Evolutionary conservation across 257 asterid species (phyloP), one percentile per base, ranked within the genome.

Genomic region (Lithospermum erythrorhizon): DNA sequence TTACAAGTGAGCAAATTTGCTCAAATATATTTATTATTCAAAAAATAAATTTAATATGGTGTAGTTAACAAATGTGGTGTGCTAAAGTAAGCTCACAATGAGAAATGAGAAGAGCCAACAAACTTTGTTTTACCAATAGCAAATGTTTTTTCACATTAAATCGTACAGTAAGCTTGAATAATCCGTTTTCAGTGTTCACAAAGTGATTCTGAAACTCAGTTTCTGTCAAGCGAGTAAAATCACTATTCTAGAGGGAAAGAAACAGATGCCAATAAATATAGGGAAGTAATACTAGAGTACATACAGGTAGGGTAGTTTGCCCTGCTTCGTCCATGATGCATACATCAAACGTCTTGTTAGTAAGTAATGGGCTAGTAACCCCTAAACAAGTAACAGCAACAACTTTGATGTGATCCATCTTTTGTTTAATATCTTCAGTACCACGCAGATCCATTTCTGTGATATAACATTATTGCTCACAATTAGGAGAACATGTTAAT

Each of bases 261-360:
- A 11, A 14, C 5, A 13, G 0, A 41, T 13, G 17, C 17, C 4
- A 41, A 41, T 41, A 41, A 24, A 23, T 24, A 1, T 15, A 23
- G 37, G 60, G 30, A 56, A 56, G 5, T 24, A 24, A 22, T 5
- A 37, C 66, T 52, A 24, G n/a, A 65, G 58, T 41, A 75, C 65
- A 59, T 82, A 91, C 98, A 75, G 98, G 97, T 51, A 91, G 79
- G 24, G 98, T 86, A 68, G 83, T 88, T 75, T 91, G 98, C 68
- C 98, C 98, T 57, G 98, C 98, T 79, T 91, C 97, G 79, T 91
- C 98, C 97, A 91, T 88, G 80, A 91, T 86, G 85, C 98, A 91
- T 65, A 88, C 65, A 75, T 88, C 98, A 75, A 91, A 91, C 74
- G 78, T 87, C 80, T 82, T 88, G 68, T 76, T 82, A 51, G 85